phyloP scores from a whole-genome alignment of 208 protist species.

The Leishmania gerbilli region DNA sequence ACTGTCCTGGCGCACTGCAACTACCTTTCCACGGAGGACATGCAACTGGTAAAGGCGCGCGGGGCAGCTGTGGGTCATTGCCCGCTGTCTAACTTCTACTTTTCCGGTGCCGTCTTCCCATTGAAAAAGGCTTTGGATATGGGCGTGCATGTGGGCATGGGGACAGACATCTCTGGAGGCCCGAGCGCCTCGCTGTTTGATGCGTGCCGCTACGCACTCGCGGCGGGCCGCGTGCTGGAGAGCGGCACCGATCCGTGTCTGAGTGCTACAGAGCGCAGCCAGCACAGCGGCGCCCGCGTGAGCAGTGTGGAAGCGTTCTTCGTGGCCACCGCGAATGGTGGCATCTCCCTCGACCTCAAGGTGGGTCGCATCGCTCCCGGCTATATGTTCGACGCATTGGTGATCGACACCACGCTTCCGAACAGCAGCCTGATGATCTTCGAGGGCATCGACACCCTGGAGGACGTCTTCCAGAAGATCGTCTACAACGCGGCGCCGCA shows the following conservation, averaged over 20 bases:
- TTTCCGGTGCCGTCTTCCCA: constrained; percentile 76
- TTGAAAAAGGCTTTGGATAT: constrained; percentile 61
- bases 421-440: constrained; percentile 59
- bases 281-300: constrained; percentile 27
- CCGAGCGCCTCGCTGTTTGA: constrained; percentile 85
- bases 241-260: constrained; percentile 50
- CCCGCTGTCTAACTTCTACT: constrained; percentile 93
- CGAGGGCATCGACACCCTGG: constrained; percentile 52
- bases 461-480: constrained; percentile 82
- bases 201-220: constrained; percentile 74
- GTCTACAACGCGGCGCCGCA: constrained; percentile 59
- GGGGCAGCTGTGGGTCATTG: constrained; percentile 89
- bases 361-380: constrained; percentile 87
- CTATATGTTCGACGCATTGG: constrained; percentile 89
- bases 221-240: constrained; percentile 62
- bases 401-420: constrained; percentile 69
- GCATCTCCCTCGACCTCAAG: constrained; percentile 82
- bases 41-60: constrained; percentile 59
- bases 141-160: constrained; percentile 89
- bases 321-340: constrained; percentile 89
- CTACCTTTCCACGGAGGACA: constrained; percentile 85
- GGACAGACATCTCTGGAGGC: constrained; percentile 95
- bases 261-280: constrained; percentile 29
- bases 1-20: constrained; percentile 92
- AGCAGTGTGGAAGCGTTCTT: constrained; percentile 81